phyloP scores from a whole-genome alignment of 78 protist genomes.

The Tieghemostelium lacteum region DNA sequence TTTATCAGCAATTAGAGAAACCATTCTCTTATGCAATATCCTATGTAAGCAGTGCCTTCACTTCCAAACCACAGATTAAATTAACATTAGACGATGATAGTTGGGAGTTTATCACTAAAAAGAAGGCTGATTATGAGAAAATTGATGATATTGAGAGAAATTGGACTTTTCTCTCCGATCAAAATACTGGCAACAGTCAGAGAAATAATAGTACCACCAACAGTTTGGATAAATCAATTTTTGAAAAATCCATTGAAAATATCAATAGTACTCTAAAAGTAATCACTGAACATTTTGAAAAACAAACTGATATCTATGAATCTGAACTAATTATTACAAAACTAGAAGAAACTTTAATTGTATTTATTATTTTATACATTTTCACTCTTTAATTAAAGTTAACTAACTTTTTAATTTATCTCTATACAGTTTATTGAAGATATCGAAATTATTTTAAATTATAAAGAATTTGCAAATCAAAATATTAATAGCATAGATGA shows the following conservation, averaged over 20 bases:
- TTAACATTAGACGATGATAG: slow-evolving; percentile 43
- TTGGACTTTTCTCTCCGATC: slow-evolving; percentile 55
- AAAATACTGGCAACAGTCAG: not conserved
- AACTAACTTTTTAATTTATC: not conserved
- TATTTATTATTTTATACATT: not conserved
- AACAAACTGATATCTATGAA: slow-evolving; percentile 22
- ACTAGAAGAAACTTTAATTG: slow-evolving; percentile 30
- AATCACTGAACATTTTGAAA: slow-evolving; percentile 32
- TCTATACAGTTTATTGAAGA: slow-evolving; percentile 13
- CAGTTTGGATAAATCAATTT: not conserved
- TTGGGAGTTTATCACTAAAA: slow-evolving; percentile 45
- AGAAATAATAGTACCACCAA: not conserved
- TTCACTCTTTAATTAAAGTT: not conserved
- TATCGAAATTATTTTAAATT: slow-evolving; percentile 14
- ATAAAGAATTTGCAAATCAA: too few relatives aligned
- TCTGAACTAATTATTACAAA: slow-evolving; percentile 55
- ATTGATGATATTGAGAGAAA: slow-evolving; percentile 68
- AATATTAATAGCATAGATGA: not conserved
- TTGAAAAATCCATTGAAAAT: slow-evolving; percentile 9
- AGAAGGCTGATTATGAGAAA: slow-evolving; percentile 41
- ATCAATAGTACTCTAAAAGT: slow-evolving; percentile 10
- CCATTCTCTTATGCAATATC: slow-evolving; percentile 21
- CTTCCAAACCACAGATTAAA: not conserved
- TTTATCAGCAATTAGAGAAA: not conserved
- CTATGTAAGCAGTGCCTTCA: not conserved